These are phyloP conservation scores for Melocanna baccifera DNA, from an alignment of 176 grass and related monocot genomes.

Conservation along the genomic window DNA sequence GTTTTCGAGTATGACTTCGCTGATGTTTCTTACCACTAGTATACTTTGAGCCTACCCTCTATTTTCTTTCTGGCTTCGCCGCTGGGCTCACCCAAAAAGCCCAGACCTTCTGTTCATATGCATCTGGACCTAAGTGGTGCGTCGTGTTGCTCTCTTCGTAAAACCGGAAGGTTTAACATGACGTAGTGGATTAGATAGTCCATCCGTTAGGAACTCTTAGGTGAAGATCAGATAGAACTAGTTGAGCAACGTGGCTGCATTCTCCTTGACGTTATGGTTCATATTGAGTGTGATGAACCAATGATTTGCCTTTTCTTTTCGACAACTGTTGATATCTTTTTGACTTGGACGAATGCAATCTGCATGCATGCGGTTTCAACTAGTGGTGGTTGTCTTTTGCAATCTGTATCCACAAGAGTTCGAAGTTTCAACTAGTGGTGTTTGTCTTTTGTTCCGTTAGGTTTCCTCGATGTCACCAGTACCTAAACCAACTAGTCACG, in stretches of 20 bases:
- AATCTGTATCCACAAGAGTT: not conserved
- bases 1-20: too few relatives aligned
- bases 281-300: not conserved
- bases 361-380: not conserved
- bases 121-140: not conserved
- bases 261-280: not conserved
- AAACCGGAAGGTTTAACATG: not conserved
- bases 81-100: too few relatives aligned
- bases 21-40: too few relatives aligned
- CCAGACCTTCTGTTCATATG: not conserved
- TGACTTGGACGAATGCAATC: not conserved
- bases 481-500: constrained; percentile 30
- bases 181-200: not conserved
- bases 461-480: not conserved
- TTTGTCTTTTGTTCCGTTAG: constrained; percentile 6
- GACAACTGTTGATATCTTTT: not conserved
- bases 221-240: not conserved
- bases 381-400: not conserved
- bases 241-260: not conserved
- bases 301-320: too few relatives aligned
- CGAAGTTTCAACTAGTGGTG: not conserved
- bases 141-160: not conserved
- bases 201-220: constrained; percentile 13
- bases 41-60: too few relatives aligned
- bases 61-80: too few relatives aligned